Evolutionary conservation across 169 alveolate species (phyloP).

Genomic region (Plasmodium vinckei): DNA sequence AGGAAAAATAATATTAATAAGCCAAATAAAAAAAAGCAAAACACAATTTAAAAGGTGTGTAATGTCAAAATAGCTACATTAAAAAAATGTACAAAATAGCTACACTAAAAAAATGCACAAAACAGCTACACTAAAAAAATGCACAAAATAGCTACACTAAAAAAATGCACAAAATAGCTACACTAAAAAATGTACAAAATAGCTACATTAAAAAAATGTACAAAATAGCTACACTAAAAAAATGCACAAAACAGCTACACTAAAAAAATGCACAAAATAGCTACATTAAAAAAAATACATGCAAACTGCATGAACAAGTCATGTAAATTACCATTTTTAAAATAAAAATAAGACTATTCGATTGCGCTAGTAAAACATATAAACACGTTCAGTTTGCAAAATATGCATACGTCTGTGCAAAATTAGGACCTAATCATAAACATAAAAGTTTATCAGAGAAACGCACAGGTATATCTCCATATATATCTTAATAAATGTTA

Average conservation of each 20-base stretch:
- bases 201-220: slow-evolving; percentile 1
- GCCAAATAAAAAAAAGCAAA: slow-evolving; percentile 51
- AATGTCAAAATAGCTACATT: neutral
- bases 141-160: neutral
- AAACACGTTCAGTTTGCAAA: no score
- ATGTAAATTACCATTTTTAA: neutral
- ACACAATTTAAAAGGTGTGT: slow-evolving; percentile 28
- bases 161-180: slow-evolving; percentile 9
- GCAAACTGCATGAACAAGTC: slow-evolving; percentile 16
- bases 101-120: neutral
- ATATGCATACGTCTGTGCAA: no score
- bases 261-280: neutral
- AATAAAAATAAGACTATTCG: no score
- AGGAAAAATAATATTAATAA: slow-evolving; percentile 17
- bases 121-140: neutral
- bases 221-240: neutral
- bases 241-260: neutral
- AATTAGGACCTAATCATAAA: no score
- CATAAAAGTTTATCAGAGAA: no score
- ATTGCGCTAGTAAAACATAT: no score
- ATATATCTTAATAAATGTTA: no score
- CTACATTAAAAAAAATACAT: neutral
- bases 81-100: neutral
- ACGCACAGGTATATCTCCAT: no score
- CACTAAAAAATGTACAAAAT: neutral